Evolutionary conservation across 1,284 basidiomycete species (phyloP), one percentile per base, ranked within the genome.

Genomic region (Tausonia pullulans): DNA sequence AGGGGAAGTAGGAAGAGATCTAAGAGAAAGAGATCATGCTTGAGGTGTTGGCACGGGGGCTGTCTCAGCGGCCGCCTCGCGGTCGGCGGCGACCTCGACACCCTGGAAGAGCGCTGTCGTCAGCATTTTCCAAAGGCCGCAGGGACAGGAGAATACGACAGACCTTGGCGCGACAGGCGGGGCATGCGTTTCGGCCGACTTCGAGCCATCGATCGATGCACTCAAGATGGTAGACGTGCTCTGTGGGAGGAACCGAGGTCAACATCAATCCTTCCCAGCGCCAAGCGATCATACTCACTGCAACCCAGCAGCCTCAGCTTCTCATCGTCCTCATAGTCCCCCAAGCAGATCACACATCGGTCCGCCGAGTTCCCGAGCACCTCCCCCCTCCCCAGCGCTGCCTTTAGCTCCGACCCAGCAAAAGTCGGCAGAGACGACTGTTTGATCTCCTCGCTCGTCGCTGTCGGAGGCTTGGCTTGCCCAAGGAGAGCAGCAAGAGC

Each of bases 161-260:
- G 27, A 44, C 61, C 44, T 55, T 58, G 41, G 64, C 49, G 14
- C 65, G 61, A 40, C 89, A 94, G n/a, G 88, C 88, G 14, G 91
- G 91, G 72, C 91, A 95, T 67, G 88, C 89, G 73, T 95, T 94
- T 63, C 84, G 81, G 4, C 90, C 90, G 11, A 82, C 84, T 74
- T 87, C 83, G 52, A 95, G 78, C 91, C 91, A 94, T 56, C 74
- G 73, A 75, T 95, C 91, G 7, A 95, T 89, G 70, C 91, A 95
- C 10, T 77, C 78, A 70, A 84, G 84, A 72, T 95, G 91, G 55
- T 45, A 94, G 8, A 83, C 85, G 75, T 94, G 90, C 69, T 84
- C 57, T 58, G 57, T 5, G 9, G n/a, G 13, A 27, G 6, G 14
- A 10, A 43, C 7, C n/a, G 13, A 46, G 58, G 43, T 60, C 45